Evolutionary conservation across 768 basidiomycete species (phyloP).

Genomic region (Boletus bicolor): DNA sequence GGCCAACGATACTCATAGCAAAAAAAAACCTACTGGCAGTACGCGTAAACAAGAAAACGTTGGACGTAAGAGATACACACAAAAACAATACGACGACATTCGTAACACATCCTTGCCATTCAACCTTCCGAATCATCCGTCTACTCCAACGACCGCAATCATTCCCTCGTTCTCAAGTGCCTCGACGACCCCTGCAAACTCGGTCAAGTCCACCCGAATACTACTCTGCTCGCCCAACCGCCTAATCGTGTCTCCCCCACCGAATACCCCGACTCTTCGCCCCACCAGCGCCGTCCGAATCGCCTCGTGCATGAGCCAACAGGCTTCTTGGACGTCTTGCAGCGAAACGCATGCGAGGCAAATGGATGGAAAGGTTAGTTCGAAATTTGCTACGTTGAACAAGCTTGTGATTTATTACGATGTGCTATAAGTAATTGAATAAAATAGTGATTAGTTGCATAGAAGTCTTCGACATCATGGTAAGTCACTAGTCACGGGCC

Average conservation of each 20-base stretch:
- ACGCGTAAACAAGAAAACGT: no score
- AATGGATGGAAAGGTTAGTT: no score
- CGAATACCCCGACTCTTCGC: conserved; percentile 58
- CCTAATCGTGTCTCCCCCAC: conserved; percentile 83
- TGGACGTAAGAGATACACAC: neutral
- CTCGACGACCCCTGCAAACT: conserved; percentile 79
- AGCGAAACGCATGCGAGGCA: conserved; percentile 84
- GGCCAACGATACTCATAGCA: conserved; percentile 1
- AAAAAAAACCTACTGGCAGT: no score
- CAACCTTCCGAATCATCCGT: conserved; percentile 73
- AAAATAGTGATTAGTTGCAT: no score
- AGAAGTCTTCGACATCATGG: no score
- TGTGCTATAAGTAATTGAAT: no score
- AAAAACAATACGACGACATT: neutral
- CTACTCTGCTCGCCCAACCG: conserved; percentile 80
- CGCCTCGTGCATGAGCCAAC: conserved; percentile 93
- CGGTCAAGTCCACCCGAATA: conserved; percentile 70
- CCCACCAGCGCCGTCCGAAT: conserved; percentile 59
- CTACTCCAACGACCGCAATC: conserved; percentile 79
- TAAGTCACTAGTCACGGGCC: no score
- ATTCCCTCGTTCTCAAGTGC: conserved; percentile 81
- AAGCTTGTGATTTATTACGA: no score
- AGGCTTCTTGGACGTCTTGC: conserved; percentile 88
- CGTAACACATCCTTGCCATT: conserved; percentile 25
- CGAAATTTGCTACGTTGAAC: no score